Evolutionary conservation across 129 eudicot genomes (phyloP).

Genomic region (Artemisia tridentata): DNA sequence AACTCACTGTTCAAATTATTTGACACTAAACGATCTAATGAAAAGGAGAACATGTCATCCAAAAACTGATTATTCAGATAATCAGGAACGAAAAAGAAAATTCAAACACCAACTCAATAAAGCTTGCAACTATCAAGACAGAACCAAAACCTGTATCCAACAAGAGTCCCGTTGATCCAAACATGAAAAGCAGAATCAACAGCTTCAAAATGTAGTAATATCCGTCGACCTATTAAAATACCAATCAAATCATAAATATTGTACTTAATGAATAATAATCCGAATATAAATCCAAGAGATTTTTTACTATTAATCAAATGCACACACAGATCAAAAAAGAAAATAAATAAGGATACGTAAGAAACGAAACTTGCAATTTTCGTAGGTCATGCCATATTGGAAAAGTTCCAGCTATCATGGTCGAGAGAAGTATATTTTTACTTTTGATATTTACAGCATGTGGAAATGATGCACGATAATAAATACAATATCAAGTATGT

Average conservation of each 20-base stretch:
- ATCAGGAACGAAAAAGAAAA: not conserved
- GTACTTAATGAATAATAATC: not conserved
- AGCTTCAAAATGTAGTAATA: conserved; percentile 92
- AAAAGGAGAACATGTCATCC: not conserved
- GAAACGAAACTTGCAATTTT: not conserved
- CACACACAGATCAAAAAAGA: too few relatives aligned
- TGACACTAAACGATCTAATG: too few relatives aligned
- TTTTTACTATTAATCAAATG: too few relatives aligned
- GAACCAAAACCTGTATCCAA: conserved; percentile 92
- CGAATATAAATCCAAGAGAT: not conserved
- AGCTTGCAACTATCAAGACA: conserved; percentile 19
- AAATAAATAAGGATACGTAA: not conserved
- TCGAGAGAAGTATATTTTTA: not conserved
- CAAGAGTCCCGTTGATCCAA: conserved; percentile 83
- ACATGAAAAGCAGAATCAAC: conserved; percentile 95
- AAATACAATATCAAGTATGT: conserved; percentile 14
- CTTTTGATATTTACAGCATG: not conserved
- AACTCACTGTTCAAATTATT: too few relatives aligned
- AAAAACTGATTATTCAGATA: not conserved
- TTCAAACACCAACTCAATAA: not conserved
- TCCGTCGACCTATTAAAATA: conserved; percentile 70
- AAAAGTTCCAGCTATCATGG: conserved; percentile 12
- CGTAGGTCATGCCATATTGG: not conserved
- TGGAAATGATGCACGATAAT: not conserved
- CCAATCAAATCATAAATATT: conserved; percentile 17